Evolutionary conservation across 345 rosid species (phyloP).

Genomic region (Gossypium arboreum): DNA sequence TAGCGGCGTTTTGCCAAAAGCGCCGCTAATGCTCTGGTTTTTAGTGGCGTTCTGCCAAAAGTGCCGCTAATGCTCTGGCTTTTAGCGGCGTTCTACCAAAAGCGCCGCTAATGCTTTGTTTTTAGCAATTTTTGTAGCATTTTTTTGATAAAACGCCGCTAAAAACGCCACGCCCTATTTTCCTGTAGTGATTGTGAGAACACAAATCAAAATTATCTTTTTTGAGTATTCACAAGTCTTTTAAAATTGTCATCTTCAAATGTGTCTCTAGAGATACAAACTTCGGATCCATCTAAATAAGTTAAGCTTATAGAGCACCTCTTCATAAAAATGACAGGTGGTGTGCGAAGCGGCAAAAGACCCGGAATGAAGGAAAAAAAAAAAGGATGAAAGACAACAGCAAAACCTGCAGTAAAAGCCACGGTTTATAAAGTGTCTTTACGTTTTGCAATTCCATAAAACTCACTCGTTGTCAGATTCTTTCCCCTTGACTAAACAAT

Average conservation of each 20-base stretch:
- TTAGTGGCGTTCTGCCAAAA: too few species aligned
- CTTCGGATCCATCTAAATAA: conserved; percentile 18
- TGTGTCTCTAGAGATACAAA: too few species aligned
- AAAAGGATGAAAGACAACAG: conserved; percentile 11
- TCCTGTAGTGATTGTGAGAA: background rate
- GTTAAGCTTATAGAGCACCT: conserved; percentile 12
- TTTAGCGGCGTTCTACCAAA: too few species aligned
- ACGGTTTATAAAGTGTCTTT: background rate
- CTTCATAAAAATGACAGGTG: conserved; percentile 36
- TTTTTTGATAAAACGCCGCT: too few species aligned
- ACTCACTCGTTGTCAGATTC: background rate
- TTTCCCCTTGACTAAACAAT: background rate
- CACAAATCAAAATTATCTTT: conserved; percentile 5
- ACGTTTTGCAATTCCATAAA: conserved; percentile 13
- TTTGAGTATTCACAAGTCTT: too few species aligned
- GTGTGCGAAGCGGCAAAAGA: conserved; percentile 42
- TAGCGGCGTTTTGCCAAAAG: too few species aligned
- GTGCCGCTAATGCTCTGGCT: too few species aligned
- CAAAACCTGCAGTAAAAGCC: background rate
- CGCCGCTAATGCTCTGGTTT: too few species aligned
- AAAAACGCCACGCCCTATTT: too few species aligned
- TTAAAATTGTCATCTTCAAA: too few species aligned
- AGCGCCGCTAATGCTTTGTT: too few species aligned
- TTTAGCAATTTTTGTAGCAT: too few species aligned
- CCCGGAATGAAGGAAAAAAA: conserved; percentile 13